Conservation (phyloP, 1,139 yeast species). For the Kurtzmaniella quercitrusa region DNA sequence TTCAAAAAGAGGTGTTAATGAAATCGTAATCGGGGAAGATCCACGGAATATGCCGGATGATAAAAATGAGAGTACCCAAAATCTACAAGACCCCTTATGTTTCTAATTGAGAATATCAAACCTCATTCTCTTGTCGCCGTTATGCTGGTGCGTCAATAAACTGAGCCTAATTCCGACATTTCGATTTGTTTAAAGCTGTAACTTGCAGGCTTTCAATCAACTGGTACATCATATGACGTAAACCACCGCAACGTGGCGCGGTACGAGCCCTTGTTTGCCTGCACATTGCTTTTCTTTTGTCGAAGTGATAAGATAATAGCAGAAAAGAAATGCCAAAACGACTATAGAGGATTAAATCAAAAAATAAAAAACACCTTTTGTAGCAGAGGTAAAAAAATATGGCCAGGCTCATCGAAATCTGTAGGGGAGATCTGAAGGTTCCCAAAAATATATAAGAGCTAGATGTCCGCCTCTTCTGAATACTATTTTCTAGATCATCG, state of each 20-base stretch:
- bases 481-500: neutral
- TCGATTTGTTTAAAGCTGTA: neutral
- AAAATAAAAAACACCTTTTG: neutral
- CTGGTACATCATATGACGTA: neutral
- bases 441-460: neutral
- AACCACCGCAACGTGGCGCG: neutral
- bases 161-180: neutral
- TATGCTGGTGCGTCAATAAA: neutral
- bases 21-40: no score
- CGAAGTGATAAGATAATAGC: neutral
- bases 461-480: neutral
- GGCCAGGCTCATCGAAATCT: neutral
- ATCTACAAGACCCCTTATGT: no score
- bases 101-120: no score
- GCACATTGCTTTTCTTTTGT: neutral
- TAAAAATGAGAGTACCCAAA: no score
- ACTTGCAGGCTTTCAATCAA: neutral
- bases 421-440: neutral
- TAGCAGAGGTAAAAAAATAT: neutral
- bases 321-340: neutral
- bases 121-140: neutral
- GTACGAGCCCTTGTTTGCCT: neutral
- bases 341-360: neutral
- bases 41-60: neutral
- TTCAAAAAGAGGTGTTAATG: neutral